phyloP scores from a whole-genome alignment of 371 early-diverging fungal genomes.

The Lichtheimia ornata region DNA sequence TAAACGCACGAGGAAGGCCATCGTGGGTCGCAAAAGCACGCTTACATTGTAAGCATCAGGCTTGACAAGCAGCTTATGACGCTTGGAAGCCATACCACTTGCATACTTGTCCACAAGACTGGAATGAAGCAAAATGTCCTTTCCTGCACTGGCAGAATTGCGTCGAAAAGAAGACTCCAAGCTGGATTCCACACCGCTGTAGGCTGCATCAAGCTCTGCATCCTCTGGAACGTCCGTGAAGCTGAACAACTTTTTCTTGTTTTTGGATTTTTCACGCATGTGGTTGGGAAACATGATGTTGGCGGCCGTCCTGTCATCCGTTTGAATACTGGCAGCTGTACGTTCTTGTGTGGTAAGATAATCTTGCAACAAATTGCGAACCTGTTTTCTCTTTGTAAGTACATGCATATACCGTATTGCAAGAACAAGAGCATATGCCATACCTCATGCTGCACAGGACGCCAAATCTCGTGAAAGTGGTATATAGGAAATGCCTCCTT shows the following conservation, averaged over 20 bases:
- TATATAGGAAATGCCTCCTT: constrained; percentile 35
- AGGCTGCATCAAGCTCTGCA: constrained; percentile 29
- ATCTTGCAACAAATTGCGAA: constrained; percentile 71
- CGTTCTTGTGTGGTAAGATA: constrained; percentile 66
- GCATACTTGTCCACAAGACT: constrained; percentile 71
- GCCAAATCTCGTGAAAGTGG: constrained; percentile 68
- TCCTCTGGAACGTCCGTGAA: constrained; percentile 41
- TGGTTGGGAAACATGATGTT: constrained; percentile 23
- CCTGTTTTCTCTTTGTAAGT: constrained; percentile 26
- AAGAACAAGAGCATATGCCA: constrained; percentile 1
- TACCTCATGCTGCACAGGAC: constrained; percentile 70
- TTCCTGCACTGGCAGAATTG: constrained; percentile 21
- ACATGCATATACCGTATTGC: background rate
- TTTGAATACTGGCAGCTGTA: constrained; percentile 35
- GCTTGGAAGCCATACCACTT: constrained; percentile 59
- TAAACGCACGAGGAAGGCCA: constrained; percentile 60
- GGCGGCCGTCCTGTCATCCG: constrained; percentile 39
- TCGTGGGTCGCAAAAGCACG: constrained; percentile 68
- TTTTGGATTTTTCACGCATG: constrained; percentile 30
- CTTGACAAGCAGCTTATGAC: constrained; percentile 66
- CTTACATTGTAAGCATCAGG: constrained; percentile 77
- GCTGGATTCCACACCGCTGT: constrained; percentile 39
- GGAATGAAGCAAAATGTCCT: constrained; percentile 25
- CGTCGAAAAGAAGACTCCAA: constrained; percentile 32
- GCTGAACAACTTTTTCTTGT: constrained; percentile 35